Percentiles rank a stretch among this genome's conserved stretches.
phyloP scores from a whole-genome alignment of 2,329 filamentous ascomycete genomes.

The Ascochyta fabae region DNA sequence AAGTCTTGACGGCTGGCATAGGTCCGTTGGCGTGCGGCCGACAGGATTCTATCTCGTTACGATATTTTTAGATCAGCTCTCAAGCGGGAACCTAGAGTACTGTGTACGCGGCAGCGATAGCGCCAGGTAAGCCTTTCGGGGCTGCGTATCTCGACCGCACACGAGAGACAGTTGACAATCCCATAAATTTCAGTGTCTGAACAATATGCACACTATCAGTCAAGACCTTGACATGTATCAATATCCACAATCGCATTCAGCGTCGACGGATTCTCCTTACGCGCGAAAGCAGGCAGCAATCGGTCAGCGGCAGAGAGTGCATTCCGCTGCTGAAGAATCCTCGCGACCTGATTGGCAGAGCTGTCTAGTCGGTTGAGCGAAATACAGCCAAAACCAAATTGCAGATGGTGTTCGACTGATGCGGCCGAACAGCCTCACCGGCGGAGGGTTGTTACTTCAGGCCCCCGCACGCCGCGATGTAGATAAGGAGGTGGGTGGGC shows the following conservation, averaged over 20 bases:
- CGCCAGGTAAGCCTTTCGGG: no score
- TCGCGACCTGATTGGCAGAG: neutral
- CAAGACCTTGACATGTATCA: neutral
- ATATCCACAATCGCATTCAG: neutral
- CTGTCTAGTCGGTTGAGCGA: neutral
- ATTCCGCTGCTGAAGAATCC: constrained; percentile 1
- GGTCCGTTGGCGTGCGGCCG: no score
- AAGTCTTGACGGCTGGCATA: neutral
- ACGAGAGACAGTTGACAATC: no score
- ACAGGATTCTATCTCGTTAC: no score
- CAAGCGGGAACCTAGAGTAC: no score
- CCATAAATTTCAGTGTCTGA: no score
- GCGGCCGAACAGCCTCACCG: constrained; percentile 5
- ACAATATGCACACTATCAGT: neutral
- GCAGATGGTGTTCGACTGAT: neutral
- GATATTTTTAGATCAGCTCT: no score
- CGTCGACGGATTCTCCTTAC: neutral
- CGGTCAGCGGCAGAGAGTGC: neutral
- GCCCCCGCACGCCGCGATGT: neutral
- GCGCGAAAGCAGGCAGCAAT: neutral
- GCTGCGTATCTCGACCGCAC: no score
- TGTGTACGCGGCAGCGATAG: no score
- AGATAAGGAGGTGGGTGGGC: neutral
- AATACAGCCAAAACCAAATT: neutral
- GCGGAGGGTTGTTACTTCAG: neutral